Base-by-base conservation (phyloP, 352 stramenopile genomes). In the Globisporangium ultimum region DNA sequence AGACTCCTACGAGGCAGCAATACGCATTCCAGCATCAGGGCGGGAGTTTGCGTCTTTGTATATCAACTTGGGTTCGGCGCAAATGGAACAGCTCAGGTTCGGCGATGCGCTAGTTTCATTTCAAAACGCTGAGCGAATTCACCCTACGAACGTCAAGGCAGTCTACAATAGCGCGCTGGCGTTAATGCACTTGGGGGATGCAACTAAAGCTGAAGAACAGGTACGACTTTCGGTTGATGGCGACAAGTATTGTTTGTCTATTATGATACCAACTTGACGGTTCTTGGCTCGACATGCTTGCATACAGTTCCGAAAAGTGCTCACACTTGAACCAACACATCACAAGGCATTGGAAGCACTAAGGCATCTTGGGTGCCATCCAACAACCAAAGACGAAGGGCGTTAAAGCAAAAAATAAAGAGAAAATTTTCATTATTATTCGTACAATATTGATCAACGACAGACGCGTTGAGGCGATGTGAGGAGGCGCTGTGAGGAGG, bases 1-100 rank as follows among this genome's bases (percentile, higher is more conserved):
- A 14, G 66, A 62, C 7, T 74, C 68, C 53, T 90, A 90, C 59
- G 65, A 87, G 54, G 59, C 63, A 40, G 80, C 74, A 20, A 69
- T 90, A 38, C 56, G 40, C 4, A 43, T 87, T 36, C 58, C 49
- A 56, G 50, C 57, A 43, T 50, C 34, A 7, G 66, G 61, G 5
- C 76, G 70, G 3, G 64, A 77, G 32, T 90, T 87, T 40, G 76
- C 80, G 21, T 89, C 82, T 7, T 51, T 90, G 46, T 71, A 87
- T 41, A 70, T 92, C 51, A 92, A 90, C 60, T 60, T 85, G n/a
- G 78, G 78, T 18, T 87, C 75, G 18, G 82, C 78, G 1, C 60
- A 70, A 15, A 76, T 89, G 63, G 52, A 61, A 8, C 69, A 84
- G 55, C 62, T 66, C 20, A 66, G 73, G 17, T 65, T 69, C 47